Evolutionary conservation across 371 early-diverging fungal species (phyloP), one percentile per base, ranked within the genome.

Genomic region (Racocetra persica): DNA sequence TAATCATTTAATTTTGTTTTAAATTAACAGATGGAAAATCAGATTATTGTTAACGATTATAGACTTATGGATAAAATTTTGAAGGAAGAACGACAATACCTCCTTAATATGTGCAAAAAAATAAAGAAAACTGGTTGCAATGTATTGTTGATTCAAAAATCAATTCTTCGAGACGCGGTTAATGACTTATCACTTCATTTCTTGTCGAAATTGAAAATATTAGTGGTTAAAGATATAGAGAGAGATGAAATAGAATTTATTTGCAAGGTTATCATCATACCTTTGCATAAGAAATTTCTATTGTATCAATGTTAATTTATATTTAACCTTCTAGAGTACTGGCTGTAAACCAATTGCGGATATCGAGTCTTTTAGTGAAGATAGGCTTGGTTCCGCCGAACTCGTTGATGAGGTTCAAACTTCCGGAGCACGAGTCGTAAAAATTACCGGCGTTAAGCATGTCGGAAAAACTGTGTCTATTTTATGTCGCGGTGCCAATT

Each of bases 211-310:
- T 88, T 99, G 67, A 98, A 98, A 91, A 98, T 99, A 83, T 90
- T 98, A 92, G 98, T 97, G 6, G 88, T 99, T 82, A 97, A 97
- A 90, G 99, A 98, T 80, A 93, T 99, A 81, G 99, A 99, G 84
- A 94, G 99, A 84, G 99, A 99, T 82, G 99, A 99, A 86, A 93
- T 99, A 78, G 99, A 99, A 85, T 98, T 98, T 82, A 95, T 99
- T 82, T 97, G 97, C 91, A 98, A 97, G 87, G 92, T 91, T 28
- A 80, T 76, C 28, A 67, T 81, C 26, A 85, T 41, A 80, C 4
- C 10, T 57, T 76, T 77, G 60, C 59, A 62, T 32, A 51, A 18
- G 69, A 73, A 36, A 66, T 52, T 24, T 28, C 38, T 22, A 57
- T 3, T 16, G 13, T 36, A 28, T 74, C 3, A 66, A 67, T 38